A percentile compares a stretch with the other conserved stretches of the same genome.
Conservation (phyloP, 139 green algal genomes). For the Picochlorum sp. region DNA sequence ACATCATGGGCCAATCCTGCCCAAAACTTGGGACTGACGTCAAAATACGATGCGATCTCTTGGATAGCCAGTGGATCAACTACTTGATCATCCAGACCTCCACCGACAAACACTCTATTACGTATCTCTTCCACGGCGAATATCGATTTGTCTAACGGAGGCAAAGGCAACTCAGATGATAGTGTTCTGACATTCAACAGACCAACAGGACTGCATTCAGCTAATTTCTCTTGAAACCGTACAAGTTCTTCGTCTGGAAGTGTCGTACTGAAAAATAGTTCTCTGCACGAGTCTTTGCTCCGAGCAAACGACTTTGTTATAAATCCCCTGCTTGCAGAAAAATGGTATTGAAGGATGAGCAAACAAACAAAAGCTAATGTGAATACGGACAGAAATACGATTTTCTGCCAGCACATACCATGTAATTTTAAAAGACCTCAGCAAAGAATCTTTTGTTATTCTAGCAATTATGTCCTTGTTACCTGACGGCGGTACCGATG, state of each 20-base stretch:
- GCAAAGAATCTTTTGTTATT: slow-evolving; percentile 17
- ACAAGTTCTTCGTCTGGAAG: slow-evolving; percentile 41
- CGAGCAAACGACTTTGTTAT: slow-evolving; percentile 44
- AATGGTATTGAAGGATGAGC: not conserved
- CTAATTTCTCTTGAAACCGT: slow-evolving; percentile 42
- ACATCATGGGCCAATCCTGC: slow-evolving; percentile 61
- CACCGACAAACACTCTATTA: slow-evolving; percentile 43
- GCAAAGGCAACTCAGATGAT: slow-evolving; percentile 35
- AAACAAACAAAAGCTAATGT: not conserved
- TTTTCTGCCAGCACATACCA: too few relatives aligned
- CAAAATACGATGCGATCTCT: slow-evolving; percentile 39
- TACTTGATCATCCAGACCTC: slow-evolving; percentile 43
- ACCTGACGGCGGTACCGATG: slow-evolving; percentile 48
- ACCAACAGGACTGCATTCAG: slow-evolving; percentile 18
- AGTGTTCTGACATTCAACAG: slow-evolving; percentile 44
- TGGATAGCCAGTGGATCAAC: slow-evolving; percentile 40
- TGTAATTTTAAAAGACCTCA: slow-evolving; percentile 45
- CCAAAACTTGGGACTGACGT: slow-evolving; percentile 34
- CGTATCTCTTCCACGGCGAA: slow-evolving; percentile 15
- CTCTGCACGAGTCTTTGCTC: slow-evolving; percentile 25
- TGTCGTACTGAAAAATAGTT: slow-evolving; percentile 60
- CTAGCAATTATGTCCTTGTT: slow-evolving; percentile 38
- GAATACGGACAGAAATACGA: slow-evolving; percentile 3
- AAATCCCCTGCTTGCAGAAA: slow-evolving; percentile 55
- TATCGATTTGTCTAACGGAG: slow-evolving; percentile 7